Evolutionary conservation across 208 protist genomes (phyloP).

Genomic region (Trypanosoma mega): DNA sequence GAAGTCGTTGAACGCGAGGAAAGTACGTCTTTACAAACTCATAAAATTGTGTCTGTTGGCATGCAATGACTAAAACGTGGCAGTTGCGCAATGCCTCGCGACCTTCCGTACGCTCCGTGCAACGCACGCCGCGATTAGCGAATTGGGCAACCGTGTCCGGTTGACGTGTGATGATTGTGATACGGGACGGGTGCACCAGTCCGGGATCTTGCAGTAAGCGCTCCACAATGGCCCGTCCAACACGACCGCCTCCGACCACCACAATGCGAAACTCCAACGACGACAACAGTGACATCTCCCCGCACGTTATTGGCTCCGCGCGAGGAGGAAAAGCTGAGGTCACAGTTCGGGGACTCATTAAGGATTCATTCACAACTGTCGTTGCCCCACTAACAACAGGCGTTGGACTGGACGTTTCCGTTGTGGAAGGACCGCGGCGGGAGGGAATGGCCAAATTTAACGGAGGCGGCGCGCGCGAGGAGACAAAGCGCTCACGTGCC

Average conservation of each 20-base stretch:
- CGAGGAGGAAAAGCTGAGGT: neutral
- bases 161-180: constrained; percentile 79
- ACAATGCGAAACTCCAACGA: constrained; percentile 55
- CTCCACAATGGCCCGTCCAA: constrained; percentile 39
- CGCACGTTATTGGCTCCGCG: neutral
- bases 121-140: constrained; percentile 53
- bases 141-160: constrained; percentile 42
- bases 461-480: constrained; percentile 11
- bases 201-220: constrained; percentile 23
- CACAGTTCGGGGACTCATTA: neutral
- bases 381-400: too few relatives aligned
- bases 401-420: too few relatives aligned
- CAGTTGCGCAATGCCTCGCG: constrained; percentile 35
- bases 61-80: constrained; percentile 67
- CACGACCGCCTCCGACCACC: constrained; percentile 63
- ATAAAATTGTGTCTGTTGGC: constrained; percentile 53
- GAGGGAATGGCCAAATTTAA: neutral
- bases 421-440: neutral
- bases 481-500: constrained; percentile 26
- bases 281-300: constrained; percentile 25
- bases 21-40: constrained; percentile 53
- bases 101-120: constrained; percentile 41
- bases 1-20: neutral
- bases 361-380: too few relatives aligned
- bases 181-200: constrained; percentile 66